These are phyloP conservation scores for Exidia glandulosa DNA, from an alignment of 768 basidiomycete species.

Conservation along the genomic window DNA sequence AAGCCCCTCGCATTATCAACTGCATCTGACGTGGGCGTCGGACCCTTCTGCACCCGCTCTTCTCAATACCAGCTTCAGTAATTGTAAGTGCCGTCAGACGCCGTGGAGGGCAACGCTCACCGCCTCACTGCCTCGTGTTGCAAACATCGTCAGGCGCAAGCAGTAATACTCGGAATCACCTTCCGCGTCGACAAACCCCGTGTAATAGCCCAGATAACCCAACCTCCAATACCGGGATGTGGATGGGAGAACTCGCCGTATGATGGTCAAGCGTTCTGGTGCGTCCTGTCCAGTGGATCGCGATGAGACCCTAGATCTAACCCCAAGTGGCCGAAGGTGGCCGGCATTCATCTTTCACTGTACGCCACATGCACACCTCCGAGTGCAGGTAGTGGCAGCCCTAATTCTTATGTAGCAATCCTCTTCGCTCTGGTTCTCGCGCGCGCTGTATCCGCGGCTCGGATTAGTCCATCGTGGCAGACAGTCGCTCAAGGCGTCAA, in stretches of 20 bases:
- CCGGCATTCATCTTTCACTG: neutral
- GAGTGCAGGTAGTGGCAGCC: neutral
- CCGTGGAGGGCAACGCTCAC: too few species aligned
- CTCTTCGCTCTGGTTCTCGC: too few species aligned
- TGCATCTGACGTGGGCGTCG: too few species aligned
- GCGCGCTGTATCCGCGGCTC: too few species aligned
- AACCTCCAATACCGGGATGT: neutral
- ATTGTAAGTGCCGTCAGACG: too few species aligned
- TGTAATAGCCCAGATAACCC: neutral
- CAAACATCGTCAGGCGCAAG: neutral
- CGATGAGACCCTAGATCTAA: neutral
- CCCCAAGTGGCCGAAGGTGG: neutral
- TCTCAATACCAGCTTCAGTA: too few species aligned
- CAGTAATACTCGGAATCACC: neutral
- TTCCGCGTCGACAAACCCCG: neutral
- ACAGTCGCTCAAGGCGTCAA: neutral
- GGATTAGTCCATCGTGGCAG: too few species aligned
- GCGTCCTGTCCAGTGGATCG: neutral
- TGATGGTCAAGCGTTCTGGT: neutral
- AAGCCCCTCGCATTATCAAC: too few species aligned
- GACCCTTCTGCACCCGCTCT: too few species aligned
- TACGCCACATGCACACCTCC: neutral
- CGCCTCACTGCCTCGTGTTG: too few species aligned
- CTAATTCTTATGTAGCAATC: neutral
- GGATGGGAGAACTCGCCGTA: neutral